Base-by-base conservation (phyloP, 495 filamentous ascomycete genomes). In the Neurospora sp. region DNA sequence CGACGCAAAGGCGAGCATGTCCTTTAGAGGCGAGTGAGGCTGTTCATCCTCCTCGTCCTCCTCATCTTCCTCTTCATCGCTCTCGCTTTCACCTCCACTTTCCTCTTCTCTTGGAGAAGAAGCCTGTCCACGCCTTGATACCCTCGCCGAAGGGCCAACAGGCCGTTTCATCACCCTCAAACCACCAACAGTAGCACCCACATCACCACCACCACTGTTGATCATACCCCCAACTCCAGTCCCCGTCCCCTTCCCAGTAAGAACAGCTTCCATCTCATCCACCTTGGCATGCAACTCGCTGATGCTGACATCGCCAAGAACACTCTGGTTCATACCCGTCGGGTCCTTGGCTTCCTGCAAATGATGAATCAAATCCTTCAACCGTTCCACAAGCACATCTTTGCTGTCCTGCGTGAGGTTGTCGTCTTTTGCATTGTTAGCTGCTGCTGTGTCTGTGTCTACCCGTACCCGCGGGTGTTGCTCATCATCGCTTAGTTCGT, bases 341-440 rank as follows among this genome's bases (percentile, higher is more conserved):
- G 54, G 54, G 7, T 66, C 54, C 31, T 66, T 66, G 27, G 27
- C 7, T n/a, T n/a, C n/a, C 54, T 69, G 76, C 1, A 89, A 76
- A 20, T 79, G 79, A 14, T 79, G 73, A 4, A 84, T 81, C 54
- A 89, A 76, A 70, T 85, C 83, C 73, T 82, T 82, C 8, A 89
- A 80, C 59, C 87, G 82, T 69, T 86, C 84, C 10, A 86, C 77
- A 39, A 88, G 76, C 5, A 84, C 83, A 77, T 86, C 83, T 72
- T 82, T 85, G 78, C 82, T 84, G 73, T 85, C 83, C 39, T 82
- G 82, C 14, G 81, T 76, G 72, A 79, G 70, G 16, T 80, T 75
- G 35, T 73, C 76, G 23, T 77, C 69, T 12, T 66, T 71, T 6
- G 48, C 11, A 20, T 72, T 66, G 31, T 74, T 38, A n/a, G 37